phyloP scores from a whole-genome alignment of 2,329 filamentous ascomycete genomes.

The Verticillium klebahnii region DNA sequence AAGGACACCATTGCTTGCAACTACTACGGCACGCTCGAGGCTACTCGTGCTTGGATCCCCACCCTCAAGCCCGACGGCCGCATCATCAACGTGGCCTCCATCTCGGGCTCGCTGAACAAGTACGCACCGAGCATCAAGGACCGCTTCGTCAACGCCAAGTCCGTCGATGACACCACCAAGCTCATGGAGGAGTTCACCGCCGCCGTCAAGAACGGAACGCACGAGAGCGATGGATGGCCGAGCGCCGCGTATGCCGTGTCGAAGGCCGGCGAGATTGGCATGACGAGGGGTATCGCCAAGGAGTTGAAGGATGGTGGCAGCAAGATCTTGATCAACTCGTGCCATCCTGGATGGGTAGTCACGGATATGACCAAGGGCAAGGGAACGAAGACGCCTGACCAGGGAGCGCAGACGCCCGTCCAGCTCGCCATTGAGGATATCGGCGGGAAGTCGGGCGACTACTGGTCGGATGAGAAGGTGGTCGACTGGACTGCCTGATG shows the following conservation, averaged over 20 bases:
- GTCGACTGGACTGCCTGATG: conserved; percentile 22
- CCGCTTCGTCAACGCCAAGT: conserved; percentile 34
- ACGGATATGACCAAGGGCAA: conserved; percentile 41
- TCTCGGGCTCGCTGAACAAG: conserved; percentile 36
- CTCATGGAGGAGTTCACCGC: conserved; percentile 44
- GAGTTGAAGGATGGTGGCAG: conserved; percentile 21
- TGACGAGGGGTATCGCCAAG: conserved; percentile 30
- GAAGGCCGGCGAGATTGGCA: conserved; percentile 38
- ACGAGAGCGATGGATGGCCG: conserved; percentile 43
- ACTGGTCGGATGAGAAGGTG: conserved; percentile 32
- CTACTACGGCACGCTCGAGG: conserved; percentile 46
- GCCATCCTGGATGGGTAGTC: conserved; percentile 38
- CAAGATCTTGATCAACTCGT: conserved; percentile 28
- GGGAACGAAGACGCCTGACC: conserved; percentile 32
- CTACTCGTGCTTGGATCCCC: conserved; percentile 38
- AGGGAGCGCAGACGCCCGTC: conserved; percentile 39
- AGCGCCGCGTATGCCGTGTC: conserved; percentile 43
- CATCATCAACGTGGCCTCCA: conserved; percentile 44
- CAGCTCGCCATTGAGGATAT: conserved; percentile 35
- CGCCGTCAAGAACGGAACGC: conserved; percentile 37
- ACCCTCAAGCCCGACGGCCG: conserved; percentile 38
- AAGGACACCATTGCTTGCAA: conserved; percentile 43
- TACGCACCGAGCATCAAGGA: conserved; percentile 37
- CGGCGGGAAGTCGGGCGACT: conserved; percentile 25
- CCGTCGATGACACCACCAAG: conserved; percentile 35